These are phyloP conservation scores for Diacronema lutheri DNA, from an alignment of 78 protist genomes.

Conservation along the genomic window DNA sequence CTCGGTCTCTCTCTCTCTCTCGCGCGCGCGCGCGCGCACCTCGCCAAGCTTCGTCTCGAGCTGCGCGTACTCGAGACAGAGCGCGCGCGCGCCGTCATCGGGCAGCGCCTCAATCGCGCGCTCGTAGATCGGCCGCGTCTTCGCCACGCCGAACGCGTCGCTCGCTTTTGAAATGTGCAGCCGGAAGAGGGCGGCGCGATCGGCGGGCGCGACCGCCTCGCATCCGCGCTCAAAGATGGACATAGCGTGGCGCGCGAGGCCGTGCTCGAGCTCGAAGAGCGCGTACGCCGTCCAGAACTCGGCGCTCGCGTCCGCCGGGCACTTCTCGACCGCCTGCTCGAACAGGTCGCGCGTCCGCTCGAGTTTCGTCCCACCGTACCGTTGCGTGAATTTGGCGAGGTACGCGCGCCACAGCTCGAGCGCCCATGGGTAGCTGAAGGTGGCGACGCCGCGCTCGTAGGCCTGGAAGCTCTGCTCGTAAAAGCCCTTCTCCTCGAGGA, in stretches of 20 bases:
- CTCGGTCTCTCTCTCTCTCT: background rate
- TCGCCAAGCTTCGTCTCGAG: conserved; percentile 91
- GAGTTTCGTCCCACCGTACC: conserved; percentile 84
- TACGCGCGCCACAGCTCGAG: conserved; percentile 84
- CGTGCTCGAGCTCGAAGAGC: conserved; percentile 53
- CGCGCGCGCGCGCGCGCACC: background rate
- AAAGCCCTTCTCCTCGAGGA: conserved; percentile 80
- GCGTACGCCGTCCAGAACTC: conserved; percentile 48
- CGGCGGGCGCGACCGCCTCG: conserved; percentile 13
- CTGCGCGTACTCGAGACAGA: conserved; percentile 76
- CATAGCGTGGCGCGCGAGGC: conserved; percentile 90
- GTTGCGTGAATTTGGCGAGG: conserved; percentile 80
- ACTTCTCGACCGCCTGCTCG: conserved; percentile 79
- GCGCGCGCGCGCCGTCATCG: background rate
- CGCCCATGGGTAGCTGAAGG: background rate
- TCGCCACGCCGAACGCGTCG: conserved; percentile 57
- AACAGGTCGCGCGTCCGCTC: conserved; percentile 95
- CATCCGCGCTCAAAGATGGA: conserved; percentile 83
- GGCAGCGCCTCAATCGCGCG: conserved; percentile 71
- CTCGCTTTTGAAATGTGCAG: conserved; percentile 81
- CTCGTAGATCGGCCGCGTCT: conserved; percentile 91
- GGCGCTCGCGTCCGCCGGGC: conserved; percentile 65
- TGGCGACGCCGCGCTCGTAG: conserved; percentile 32
- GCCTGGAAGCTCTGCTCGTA: conserved; percentile 85
- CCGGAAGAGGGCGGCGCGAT: conserved; percentile 59